Conservation (phyloP, 1,284 basidiomycete genomes). For the Cutaneotrichosporon mucoides region DNA sequence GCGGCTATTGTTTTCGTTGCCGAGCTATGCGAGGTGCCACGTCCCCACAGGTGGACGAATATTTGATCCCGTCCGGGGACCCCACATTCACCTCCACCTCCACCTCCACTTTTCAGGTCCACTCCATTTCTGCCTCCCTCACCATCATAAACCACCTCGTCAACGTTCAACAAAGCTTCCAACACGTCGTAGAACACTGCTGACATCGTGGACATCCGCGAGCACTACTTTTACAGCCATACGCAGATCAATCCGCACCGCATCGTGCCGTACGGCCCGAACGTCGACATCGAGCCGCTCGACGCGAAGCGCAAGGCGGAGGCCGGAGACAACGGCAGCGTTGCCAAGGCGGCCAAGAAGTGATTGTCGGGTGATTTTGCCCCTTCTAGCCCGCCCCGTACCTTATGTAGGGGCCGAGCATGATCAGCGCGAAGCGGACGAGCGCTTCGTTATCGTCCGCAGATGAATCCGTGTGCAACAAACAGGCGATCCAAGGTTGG, state of each 20-base stretch:
- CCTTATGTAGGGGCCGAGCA: too few species aligned
- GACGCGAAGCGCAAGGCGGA: conserved; percentile 20
- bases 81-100: not conserved
- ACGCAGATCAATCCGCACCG: conserved; percentile 66
- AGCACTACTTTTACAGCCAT: conserved; percentile 63
- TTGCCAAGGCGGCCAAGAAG: conserved; percentile 8
- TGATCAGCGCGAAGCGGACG: not conserved
- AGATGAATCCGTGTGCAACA: not conserved
- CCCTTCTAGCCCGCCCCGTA: too few species aligned
- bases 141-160: not conserved
- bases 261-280: conserved; percentile 70
- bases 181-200: too few species aligned
- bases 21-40: too few species aligned
- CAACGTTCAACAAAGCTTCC: not conserved
- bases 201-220: conserved; percentile 64
- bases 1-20: not conserved
- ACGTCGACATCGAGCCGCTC: conserved; percentile 65
- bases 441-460: too few species aligned
- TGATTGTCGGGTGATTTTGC: not conserved
- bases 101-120: not conserved
- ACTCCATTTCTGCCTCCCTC: not conserved
- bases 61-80: not conserved
- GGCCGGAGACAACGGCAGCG: conserved; percentile 5
- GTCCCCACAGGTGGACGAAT: too few species aligned
- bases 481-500: too few species aligned